Conservation (phyloP, 83 land plant genomes). For the Picea abies region DNA sequence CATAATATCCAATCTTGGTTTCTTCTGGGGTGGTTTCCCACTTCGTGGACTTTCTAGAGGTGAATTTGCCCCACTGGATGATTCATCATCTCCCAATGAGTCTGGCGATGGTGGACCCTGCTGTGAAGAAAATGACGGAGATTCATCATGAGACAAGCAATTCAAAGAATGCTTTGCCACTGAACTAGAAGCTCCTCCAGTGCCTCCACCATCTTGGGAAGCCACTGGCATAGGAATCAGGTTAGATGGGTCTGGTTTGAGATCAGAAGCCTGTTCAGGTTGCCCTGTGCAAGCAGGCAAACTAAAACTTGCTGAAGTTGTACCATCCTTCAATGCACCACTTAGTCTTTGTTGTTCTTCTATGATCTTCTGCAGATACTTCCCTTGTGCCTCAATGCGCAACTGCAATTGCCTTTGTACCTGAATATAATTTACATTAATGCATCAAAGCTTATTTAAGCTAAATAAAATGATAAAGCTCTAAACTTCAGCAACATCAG, state of each 20-base stretch:
- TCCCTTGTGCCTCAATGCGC: conserved; percentile 85
- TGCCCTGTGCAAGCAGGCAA: conserved; percentile 32
- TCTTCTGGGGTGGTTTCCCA: conserved; percentile 43
- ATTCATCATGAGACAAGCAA: conserved; percentile 59
- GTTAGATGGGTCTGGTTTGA: conserved; percentile 52
- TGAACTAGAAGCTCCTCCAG: conserved; percentile 23
- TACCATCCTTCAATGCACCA: conserved; percentile 42
- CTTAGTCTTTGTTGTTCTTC: conserved; percentile 74
- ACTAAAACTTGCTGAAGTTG: conserved; percentile 25
- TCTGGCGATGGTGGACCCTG: conserved; percentile 61
- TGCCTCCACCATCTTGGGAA: conserved; percentile 35
- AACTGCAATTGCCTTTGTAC: conserved; percentile 82
- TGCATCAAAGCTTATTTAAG: neutral
- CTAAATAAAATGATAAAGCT: neutral
- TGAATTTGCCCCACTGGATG: conserved; percentile 38
- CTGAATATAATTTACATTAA: conserved; percentile 29
- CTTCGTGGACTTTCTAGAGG: conserved; percentile 37
- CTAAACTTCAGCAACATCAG: neutral
- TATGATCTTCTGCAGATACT: conserved; percentile 82
- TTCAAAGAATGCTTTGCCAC: conserved; percentile 15
- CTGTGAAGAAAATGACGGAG: conserved; percentile 45
- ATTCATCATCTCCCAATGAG: conserved; percentile 36
- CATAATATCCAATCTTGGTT: conserved; percentile 10
- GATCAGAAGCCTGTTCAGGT: conserved; percentile 30
- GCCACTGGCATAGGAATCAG: conserved; percentile 53